phyloP scores from a whole-genome alignment of 306 rosid species.

The Cicer chorassanicum region DNA sequence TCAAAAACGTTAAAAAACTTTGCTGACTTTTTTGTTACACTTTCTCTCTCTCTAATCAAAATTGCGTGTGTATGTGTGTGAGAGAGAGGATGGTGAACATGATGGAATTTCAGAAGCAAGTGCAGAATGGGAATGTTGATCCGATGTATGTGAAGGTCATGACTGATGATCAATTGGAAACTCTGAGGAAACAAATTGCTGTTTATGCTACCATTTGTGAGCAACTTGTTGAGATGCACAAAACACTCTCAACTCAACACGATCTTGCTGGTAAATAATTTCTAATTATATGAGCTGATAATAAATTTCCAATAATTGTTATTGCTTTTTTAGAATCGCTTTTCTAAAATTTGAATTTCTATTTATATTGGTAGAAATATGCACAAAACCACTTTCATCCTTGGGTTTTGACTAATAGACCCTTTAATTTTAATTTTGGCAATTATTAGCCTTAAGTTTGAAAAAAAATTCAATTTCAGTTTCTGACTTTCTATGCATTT shows the following conservation, averaged over 20 bases:
- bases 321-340: background rate
- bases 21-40: slow-evolving; percentile 32
- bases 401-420: background rate
- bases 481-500: background rate
- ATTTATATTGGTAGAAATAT: background rate
- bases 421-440: slow-evolving; percentile 9
- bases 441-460: background rate
- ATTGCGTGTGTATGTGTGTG: background rate
- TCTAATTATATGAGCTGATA: background rate
- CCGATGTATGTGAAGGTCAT: slow-evolving; percentile 80
- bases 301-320: background rate
- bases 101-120: slow-evolving; percentile 73
- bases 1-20: background rate
- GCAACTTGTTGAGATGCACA: slow-evolving; percentile 86
- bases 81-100: slow-evolving; percentile 46
- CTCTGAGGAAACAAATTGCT: slow-evolving; percentile 85
- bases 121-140: slow-evolving; percentile 47
- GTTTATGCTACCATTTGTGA: slow-evolving; percentile 82
- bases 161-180: slow-evolving; percentile 96
- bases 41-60: background rate
- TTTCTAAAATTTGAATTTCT: background rate
- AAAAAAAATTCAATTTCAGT: background rate
- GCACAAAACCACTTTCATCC: background rate
- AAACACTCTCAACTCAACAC: slow-evolving; percentile 73
- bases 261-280: slow-evolving; percentile 72